Percentiles rank a stretch among this genome's conserved stretches.
Evolutionary conservation across 169 alveolate species (phyloP).

Genomic region (Prorocentrum cordatum): DNA sequence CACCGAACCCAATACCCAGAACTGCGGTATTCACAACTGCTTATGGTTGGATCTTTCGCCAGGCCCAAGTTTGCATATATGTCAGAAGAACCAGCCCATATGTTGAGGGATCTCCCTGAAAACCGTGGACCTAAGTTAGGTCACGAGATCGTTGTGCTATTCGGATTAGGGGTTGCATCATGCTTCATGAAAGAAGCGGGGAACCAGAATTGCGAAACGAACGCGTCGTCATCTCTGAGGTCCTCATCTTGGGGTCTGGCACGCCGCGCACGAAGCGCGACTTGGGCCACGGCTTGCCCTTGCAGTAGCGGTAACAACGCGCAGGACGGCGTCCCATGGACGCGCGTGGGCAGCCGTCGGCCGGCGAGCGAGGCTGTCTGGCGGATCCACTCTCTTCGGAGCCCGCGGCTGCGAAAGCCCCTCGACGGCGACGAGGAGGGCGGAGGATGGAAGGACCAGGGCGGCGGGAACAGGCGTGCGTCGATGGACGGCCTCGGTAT

Average conservation of each 20-base stretch:
- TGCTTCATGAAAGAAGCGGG: too few relatives aligned
- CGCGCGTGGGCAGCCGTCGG: slow-evolving; percentile 40
- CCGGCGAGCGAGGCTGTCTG: slow-evolving; percentile 11
- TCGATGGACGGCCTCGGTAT: background rate
- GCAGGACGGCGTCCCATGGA: slow-evolving; percentile 99
- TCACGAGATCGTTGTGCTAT: too few relatives aligned
- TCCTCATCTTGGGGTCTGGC: slow-evolving; percentile 98
- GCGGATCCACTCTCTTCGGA: background rate
- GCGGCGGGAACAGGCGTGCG: background rate
- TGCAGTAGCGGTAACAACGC: slow-evolving; percentile 97
- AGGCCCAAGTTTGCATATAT: too few relatives aligned
- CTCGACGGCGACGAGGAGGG: background rate
- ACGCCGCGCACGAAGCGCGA: slow-evolving; percentile 94
- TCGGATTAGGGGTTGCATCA: too few relatives aligned
- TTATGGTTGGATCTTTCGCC: too few relatives aligned
- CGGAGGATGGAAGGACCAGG: background rate
- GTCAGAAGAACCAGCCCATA: too few relatives aligned
- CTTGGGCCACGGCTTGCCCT: slow-evolving; percentile 99
- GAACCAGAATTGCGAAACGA: too few relatives aligned
- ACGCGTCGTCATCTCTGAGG: too few relatives aligned
- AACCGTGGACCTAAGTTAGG: too few relatives aligned
- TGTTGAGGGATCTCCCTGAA: too few relatives aligned
- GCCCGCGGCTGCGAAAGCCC: background rate
- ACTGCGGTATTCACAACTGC: too few relatives aligned
- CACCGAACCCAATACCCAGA: too few relatives aligned